Base-by-base conservation (phyloP, 495 filamentous ascomycete species). In the Talaromyces thailandensis region DNA sequence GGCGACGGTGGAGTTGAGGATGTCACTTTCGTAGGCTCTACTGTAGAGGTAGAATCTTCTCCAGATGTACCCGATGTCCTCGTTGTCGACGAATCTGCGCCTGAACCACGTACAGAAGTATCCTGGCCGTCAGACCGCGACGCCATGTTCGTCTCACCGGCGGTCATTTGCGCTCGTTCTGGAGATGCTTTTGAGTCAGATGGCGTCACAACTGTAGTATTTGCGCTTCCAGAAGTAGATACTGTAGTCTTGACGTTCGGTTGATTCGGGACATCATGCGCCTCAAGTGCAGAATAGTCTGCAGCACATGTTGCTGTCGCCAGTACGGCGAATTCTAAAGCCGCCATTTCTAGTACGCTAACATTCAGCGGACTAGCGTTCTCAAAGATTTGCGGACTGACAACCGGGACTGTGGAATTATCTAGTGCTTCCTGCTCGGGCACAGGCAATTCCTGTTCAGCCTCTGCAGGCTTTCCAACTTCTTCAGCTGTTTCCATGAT, bases 1-100 rank as follows among this genome's bases (percentile, higher is more conserved):
- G 91, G 73, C 21, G 82, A 71, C 12, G 86, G 76, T 0, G 88
- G 82, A 51, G 84, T 80, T 0, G 78, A 79, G 50, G 76, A 71
- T 12, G 84, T 76, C 7, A 79, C 63, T 70, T 83, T 82, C 65
- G 71, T 80, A 61, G 78, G 70, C 60, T 79, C 71, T 11, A 68
- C 52, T 11, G 67, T 52, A 45, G 35, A 66, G 31, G 68, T 68
- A 7, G 68, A 68, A 25, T 76, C 74, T 40, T 77, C 71, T 64
- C 73, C 77, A 14, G 66, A 23, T 21, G 64, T 63, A 24, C 21
- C 56, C 37, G 59, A 28, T 21, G 59, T 31, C 12, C 21, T 61
- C 1, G 16, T 31, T 25, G 43, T 51, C 12, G 59, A 31, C n/a
- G 59, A 31, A 1, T 52, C 45, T 7, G 40, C 23, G 8, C n/a